These are phyloP conservation scores for Colletotrichum sidae DNA, from an alignment of 2,329 filamentous ascomycete species.

Conservation along the genomic window DNA sequence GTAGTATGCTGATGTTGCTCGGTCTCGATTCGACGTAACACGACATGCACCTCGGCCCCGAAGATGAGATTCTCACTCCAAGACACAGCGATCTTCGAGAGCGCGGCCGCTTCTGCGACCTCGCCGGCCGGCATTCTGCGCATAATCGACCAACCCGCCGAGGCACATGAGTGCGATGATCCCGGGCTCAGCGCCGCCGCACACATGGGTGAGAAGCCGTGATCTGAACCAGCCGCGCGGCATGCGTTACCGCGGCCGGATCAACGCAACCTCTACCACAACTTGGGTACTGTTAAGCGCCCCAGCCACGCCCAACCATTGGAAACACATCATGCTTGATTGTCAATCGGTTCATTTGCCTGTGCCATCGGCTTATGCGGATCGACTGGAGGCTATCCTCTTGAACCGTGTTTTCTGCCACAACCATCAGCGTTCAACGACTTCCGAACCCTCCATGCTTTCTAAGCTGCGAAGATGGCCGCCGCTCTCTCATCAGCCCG, in stretches of 20 bases:
- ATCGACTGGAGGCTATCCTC: no score
- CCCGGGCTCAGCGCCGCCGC: not conserved
- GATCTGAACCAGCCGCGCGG: slow-evolving; percentile 1
- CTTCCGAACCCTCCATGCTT: no score
- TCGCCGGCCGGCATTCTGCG: slow-evolving; percentile 7
- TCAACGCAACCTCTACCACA: slow-evolving; percentile 10
- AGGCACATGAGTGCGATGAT: not conserved
- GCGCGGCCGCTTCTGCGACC: slow-evolving; percentile 30
- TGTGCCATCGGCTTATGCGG: no score
- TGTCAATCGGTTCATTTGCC: no score
- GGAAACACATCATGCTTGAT: no score
- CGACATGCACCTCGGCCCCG: not conserved
- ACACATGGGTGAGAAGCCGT: not conserved
- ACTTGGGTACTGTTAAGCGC: not conserved
- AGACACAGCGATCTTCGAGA: slow-evolving; percentile 25
- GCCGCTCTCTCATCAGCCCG: no score
- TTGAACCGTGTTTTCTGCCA: no score
- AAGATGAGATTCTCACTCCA: slow-evolving; percentile 3
- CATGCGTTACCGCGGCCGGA: not conserved
- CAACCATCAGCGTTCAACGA: no score
- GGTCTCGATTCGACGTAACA: no score
- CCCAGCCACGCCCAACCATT: not conserved
- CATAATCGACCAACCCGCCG: slow-evolving; percentile 8
- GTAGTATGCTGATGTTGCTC: no score
- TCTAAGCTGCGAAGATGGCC: no score